A percentile compares a stretch with the other conserved stretches of the same genome.
Conservation (phyloP, 768 basidiomycete genomes). For the Pisolithus sp. region DNA sequence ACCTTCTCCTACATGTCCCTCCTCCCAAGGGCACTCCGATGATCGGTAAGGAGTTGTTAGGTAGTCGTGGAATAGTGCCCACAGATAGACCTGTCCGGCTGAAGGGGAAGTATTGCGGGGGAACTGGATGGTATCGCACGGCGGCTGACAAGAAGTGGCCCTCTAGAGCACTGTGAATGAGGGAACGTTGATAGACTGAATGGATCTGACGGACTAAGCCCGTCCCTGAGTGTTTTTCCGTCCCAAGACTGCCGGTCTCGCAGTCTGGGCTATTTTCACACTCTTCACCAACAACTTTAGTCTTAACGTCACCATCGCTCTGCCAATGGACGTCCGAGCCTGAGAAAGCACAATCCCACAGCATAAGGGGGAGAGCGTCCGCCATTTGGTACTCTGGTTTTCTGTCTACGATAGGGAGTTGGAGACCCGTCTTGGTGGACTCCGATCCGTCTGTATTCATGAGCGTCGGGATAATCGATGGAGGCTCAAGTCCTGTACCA, state of each 20-base stretch:
- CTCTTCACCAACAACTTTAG: no score
- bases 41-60: slow-evolving; percentile 16
- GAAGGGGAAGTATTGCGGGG: slow-evolving; percentile 34
- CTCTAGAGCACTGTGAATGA: slow-evolving; percentile 58
- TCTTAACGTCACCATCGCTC: slow-evolving; percentile 19
- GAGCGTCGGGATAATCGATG: slow-evolving; percentile 62
- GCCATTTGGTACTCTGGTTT: slow-evolving; percentile 96
- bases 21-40: slow-evolving; percentile 66
- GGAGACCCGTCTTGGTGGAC: slow-evolving; percentile 2
- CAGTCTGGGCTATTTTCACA: slow-evolving; percentile 29
- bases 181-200: slow-evolving; percentile 50
- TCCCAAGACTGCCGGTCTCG: slow-evolving; percentile 16
- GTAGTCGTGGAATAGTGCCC: slow-evolving; percentile 12
- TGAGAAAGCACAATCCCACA: slow-evolving; percentile 83
- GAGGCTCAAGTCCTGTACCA: slow-evolving; percentile 71
- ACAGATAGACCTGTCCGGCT: slow-evolving; percentile 18
- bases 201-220: slow-evolving; percentile 49
- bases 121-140: slow-evolving; percentile 41
- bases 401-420: slow-evolving; percentile 48
- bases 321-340: slow-evolving; percentile 69
- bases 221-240: slow-evolving; percentile 17
- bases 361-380: slow-evolving; percentile 80
- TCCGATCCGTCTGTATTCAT: slow-evolving; percentile 55
- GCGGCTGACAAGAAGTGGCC: slow-evolving; percentile 60
- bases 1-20: slow-evolving; percentile 53